Conservation (phyloP, 768 basidiomycete species). For the Saitozyma sp. region DNA sequence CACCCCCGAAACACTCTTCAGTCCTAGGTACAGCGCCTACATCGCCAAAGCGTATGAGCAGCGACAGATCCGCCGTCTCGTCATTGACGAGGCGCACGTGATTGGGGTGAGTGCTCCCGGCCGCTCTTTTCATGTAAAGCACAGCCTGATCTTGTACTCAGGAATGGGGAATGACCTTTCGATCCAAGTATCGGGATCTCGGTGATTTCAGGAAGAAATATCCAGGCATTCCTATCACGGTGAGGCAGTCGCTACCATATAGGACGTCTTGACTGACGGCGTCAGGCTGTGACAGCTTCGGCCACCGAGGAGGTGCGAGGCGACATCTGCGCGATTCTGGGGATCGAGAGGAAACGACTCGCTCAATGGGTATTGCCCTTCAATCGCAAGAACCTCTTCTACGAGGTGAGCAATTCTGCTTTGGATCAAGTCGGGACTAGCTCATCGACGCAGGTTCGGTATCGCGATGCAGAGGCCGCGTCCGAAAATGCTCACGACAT, state of each 20-base stretch:
- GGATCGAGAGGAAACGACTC: conserved; percentile 38
- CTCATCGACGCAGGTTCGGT: conserved; percentile 18
- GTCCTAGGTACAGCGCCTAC: conserved; percentile 19
- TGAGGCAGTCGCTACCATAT: conserved; percentile 9
- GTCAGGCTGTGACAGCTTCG: conserved; percentile 52
- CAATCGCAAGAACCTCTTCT: conserved; percentile 52
- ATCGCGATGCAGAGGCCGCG: conserved; percentile 27
- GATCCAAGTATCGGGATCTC: conserved; percentile 48
- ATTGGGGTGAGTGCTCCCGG: conserved; percentile 41
- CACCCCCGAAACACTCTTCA: conserved; percentile 48
- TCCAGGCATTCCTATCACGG: conserved; percentile 50
- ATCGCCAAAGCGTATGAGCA: conserved; percentile 39
- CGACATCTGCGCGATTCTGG: conserved; percentile 46
- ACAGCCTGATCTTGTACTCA: conserved; percentile 5
- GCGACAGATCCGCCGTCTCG: conserved; percentile 47
- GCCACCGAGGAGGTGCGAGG: conserved; percentile 49
- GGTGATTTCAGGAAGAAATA: conserved; percentile 47
- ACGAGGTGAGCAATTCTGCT: conserved; percentile 44
- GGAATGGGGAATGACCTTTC: conserved; percentile 51
- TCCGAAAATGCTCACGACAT: conserved; percentile 36
- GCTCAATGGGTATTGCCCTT: conserved; percentile 52
- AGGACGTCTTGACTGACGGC: conserved; percentile 1
- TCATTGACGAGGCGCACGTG: conserved; percentile 54
- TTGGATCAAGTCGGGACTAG: background rate
- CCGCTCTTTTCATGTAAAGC: background rate